Evolutionary conservation across 345 rosid genomes (phyloP), one percentile per base, ranked within the genome.

Genomic region (Salix koriyanagi): DNA sequence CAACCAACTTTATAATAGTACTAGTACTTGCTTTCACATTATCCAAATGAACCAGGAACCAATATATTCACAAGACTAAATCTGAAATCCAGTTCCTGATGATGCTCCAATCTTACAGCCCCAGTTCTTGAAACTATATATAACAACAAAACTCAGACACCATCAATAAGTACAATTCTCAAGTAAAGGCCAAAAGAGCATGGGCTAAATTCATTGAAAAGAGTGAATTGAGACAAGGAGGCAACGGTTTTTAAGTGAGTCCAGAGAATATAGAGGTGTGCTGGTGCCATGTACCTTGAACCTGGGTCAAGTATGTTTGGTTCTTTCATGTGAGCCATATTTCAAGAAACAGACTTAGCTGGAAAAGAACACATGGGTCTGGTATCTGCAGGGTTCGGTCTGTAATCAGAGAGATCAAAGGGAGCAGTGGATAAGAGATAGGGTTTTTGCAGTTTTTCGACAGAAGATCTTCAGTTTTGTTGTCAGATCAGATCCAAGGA

Each of bases 181-280:
- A 50, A 76, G 72, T 26, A 84, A 80, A 76, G 77, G 82, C 83
- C 85, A 87, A 87, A 82, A 77, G 88, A 75, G 89, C 77, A 90
- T 94, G 98, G 97, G 94, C 86, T 67, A 75, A 81, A 76, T 48
- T 75, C 85, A 88, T 86, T 81, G 79, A 79, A 67, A 82, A 76
- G 79, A 71, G 71, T 58, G 74, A 48, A 75, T 75, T 42, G 77
- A 83, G 91, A 87, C 92, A 86, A 89, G 88, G 83, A 79, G 76
- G 78, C 80, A 86, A 79, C 74, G 75, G 86, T 76, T 79, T 83
- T 88, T 67, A 88, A 48, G 65, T 65, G 75, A 81, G 88, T 85
- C 82, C 86, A 88, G 89, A 89, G 88, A 88, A 84, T 79, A 79
- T 77, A 86, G 82, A 67, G 75, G 83, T 56, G 73, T 84, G 86